Evolutionary conservation across 495 filamentous ascomycete genomes (phyloP), one percentile per base, ranked within the genome.

Genomic region (Astrothelium subdiscretum): DNA sequence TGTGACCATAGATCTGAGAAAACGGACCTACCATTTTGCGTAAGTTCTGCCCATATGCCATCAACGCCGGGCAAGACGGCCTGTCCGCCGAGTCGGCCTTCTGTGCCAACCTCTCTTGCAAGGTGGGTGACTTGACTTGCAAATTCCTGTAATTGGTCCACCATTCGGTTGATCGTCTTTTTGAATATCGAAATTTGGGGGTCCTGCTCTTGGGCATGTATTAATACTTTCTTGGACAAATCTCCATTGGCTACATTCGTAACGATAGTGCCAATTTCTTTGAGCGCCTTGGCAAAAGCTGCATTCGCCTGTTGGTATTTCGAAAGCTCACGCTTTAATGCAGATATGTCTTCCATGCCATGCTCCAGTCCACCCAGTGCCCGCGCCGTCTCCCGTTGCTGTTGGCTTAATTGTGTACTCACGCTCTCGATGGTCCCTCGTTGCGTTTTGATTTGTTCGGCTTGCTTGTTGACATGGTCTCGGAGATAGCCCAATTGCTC

Each of bases 111-210:
- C 73, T 97, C 94, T 75, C 90, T 88, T 40, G 94, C 94, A 66
- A 98, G 88, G 68, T 90, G 86, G 63, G 95, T 97, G 67, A 98
- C 94, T 77, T 98, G 92, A 72, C 88, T 92, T 69, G 94, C 92
- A 75, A 98, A 98, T 59, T 94, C 88, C 73, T 97, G 92, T 60
- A 98, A 81, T 76, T 97, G 94, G 71, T 97, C 94, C 83, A 97
- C 95, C 94, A 99, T 99, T 60, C 87, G 95, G 70, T 99, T 99
- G 77, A 90, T 86, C 18, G 92, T 97, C 61, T 89, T 86, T 78
- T 99, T 99, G 82, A 99, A 99, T 3, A 88, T 92, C n/a, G 89
- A 90, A 69, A 99, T 99, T 79, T 99, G 95, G 0, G 94, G 92
- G 80, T 99, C 94, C 89, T 97, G 94, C 75, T 99, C 94, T 67